Evolutionary conservation across 306 rosid species (phyloP).

Genomic region (Arachis hypogaea): DNA sequence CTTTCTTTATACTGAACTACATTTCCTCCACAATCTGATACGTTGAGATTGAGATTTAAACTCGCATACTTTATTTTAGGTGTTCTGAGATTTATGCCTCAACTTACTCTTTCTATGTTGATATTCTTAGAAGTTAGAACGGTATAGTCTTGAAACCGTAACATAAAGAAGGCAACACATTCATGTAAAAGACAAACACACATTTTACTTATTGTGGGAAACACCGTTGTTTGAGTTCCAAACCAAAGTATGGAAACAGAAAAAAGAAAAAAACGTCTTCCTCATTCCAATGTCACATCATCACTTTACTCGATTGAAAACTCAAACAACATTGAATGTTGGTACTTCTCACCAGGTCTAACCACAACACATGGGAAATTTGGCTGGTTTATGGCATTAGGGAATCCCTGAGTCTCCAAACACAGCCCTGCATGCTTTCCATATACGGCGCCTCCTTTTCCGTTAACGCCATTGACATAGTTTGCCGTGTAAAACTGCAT

Average conservation of each 20-base stretch:
- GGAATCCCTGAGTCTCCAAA: slow-evolving; percentile 95
- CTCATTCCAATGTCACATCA: slow-evolving; percentile 31
- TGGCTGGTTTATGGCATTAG: slow-evolving; percentile 74
- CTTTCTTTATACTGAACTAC: no score
- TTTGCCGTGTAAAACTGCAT: slow-evolving; percentile 94
- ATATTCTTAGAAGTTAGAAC: slow-evolving; percentile 18
- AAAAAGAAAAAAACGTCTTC: background rate
- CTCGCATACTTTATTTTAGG: no score
- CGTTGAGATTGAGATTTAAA: no score
- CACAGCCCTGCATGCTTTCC: slow-evolving; percentile 87
- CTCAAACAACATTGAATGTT: slow-evolving; percentile 82
- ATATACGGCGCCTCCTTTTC: slow-evolving; percentile 76
- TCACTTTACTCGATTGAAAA: slow-evolving; percentile 68
- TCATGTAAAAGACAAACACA: background rate
- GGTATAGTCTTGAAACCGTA: background rate
- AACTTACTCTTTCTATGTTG: background rate
- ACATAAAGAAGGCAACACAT: background rate
- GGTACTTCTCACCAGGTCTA: slow-evolving; percentile 78
- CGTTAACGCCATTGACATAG: slow-evolving; percentile 66
- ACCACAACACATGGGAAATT: slow-evolving; percentile 80
- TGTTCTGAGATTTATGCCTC: no score
- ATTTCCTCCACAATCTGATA: no score
- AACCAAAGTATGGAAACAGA: slow-evolving; percentile 20
- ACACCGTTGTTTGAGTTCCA: slow-evolving; percentile 22
- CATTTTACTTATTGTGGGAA: slow-evolving; percentile 21